phyloP scores from a whole-genome alignment of 352 stramenopile genomes.

The Globisporangium solare region DNA sequence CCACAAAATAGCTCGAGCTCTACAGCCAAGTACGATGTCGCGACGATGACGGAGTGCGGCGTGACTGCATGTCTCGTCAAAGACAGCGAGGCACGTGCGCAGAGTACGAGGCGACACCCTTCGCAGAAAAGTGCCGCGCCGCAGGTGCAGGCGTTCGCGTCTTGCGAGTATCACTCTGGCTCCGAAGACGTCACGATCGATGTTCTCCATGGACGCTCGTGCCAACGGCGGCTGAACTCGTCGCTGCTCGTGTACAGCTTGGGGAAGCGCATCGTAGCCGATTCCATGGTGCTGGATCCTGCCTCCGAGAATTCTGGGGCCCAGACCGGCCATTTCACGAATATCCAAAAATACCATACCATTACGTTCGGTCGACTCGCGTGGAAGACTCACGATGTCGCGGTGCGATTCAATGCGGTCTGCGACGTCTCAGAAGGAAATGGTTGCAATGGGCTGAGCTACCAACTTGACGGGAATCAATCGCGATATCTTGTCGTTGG shows the following conservation, averaged over 20 bases:
- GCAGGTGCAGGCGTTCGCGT: constrained; percentile 35
- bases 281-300: constrained; percentile 21
- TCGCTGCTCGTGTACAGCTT: constrained; percentile 49
- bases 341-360: constrained; percentile 38
- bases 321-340: constrained; percentile 23
- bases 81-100: constrained; percentile 11
- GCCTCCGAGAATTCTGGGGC: not conserved
- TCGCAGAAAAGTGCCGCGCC: constrained; percentile 7
- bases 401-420: constrained; percentile 30
- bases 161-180: constrained; percentile 23
- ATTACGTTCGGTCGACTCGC: constrained; percentile 37
- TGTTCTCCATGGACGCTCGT: constrained; percentile 25
- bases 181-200: constrained; percentile 26
- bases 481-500: constrained; percentile 34
- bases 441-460: constrained; percentile 34
- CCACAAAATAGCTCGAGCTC: constrained; percentile 1
- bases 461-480: constrained; percentile 18
- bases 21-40: constrained; percentile 12
- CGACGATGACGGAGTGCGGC: constrained; percentile 17
- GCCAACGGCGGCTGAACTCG: constrained; percentile 20
- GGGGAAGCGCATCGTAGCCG: constrained; percentile 30
- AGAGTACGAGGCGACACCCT: constrained; percentile 16
- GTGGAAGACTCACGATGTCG: constrained; percentile 34
- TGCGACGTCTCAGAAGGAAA: constrained; percentile 13
- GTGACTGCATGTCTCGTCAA: constrained; percentile 28